A percentile compares a stretch with the other conserved stretches of the same genome.
Conservation (phyloP, 2,329 filamentous ascomycete genomes). For the Laburnicola sp. region DNA sequence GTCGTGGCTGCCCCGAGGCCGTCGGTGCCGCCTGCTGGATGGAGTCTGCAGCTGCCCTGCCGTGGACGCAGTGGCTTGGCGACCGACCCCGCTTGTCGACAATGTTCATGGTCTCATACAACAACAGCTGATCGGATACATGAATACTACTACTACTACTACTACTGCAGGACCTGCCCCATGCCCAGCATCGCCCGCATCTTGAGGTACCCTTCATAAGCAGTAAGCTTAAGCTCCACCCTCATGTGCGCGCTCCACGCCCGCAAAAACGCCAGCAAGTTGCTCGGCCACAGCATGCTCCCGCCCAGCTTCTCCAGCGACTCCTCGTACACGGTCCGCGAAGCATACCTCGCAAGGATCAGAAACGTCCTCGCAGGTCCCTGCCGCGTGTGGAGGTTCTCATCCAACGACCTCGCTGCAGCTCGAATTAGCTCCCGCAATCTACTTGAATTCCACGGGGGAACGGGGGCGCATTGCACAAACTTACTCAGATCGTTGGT, state of each 20-base stretch:
- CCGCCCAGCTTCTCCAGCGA: slow-evolving; percentile 55
- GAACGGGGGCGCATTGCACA: background rate
- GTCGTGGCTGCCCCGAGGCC: no score
- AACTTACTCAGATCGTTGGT: slow-evolving; percentile 85
- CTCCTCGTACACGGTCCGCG: slow-evolving; percentile 64
- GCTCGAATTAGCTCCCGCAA: slow-evolving; percentile 13
- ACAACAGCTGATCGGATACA: background rate
- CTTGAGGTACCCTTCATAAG: slow-evolving; percentile 62
- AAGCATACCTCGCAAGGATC: slow-evolving; percentile 66
- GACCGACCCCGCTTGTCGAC: background rate
- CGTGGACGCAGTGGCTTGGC: background rate
- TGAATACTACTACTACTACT: slow-evolving; percentile 1
- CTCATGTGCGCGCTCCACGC: slow-evolving; percentile 59
- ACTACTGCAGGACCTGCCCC: slow-evolving; percentile 21
- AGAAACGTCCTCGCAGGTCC: slow-evolving; percentile 65
- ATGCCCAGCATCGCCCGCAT: slow-evolving; percentile 56
- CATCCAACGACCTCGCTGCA: slow-evolving; percentile 79
- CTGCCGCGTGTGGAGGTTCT: slow-evolving; percentile 76
- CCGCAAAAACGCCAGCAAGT: slow-evolving; percentile 54
- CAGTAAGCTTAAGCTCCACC: slow-evolving; percentile 60
- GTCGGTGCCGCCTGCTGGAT: background rate
- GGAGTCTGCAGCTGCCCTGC: slow-evolving; percentile 3
- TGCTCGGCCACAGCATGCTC: slow-evolving; percentile 57
- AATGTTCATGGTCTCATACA: background rate
- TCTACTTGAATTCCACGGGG: background rate